Conservation (phyloP, 768 basidiomycete genomes). For the Erythrobasidium yunnanense region DNA sequence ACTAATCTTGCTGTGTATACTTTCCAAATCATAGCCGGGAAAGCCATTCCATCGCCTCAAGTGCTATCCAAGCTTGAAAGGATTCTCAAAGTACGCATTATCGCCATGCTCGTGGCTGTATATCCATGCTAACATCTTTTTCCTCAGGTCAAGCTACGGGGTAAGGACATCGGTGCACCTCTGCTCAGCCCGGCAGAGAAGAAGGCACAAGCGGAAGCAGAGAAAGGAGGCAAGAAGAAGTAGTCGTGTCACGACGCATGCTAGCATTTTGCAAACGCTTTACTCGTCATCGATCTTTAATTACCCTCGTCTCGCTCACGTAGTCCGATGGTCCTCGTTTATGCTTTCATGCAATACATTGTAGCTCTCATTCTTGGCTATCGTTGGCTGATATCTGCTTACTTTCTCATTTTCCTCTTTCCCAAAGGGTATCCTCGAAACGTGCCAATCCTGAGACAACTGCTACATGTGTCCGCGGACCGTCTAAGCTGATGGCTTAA, state of each 20-base stretch:
- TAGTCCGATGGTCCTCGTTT: neutral
- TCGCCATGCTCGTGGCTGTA: neutral
- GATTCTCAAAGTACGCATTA: neutral
- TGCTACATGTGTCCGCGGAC: neutral
- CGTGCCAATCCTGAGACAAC: neutral
- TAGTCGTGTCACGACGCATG: neutral
- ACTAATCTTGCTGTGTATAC: too few relatives aligned
- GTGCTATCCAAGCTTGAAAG: slow-evolving; percentile 22
- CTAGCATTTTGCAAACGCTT: neutral
- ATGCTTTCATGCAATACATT: neutral
- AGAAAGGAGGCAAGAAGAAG: neutral
- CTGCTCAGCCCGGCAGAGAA: slow-evolving; percentile 8
- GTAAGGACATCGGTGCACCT: slow-evolving; percentile 7
- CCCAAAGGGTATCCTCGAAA: too few relatives aligned
- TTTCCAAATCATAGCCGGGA: too few relatives aligned
- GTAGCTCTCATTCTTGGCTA: neutral
- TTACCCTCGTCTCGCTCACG: neutral
- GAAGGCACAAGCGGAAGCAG: slow-evolving; percentile 1
- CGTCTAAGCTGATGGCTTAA: neutral
- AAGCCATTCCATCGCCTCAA: slow-evolving; percentile 4
- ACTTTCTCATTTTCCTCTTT: too few relatives aligned
- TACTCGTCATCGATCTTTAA: neutral
- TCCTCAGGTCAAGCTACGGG: slow-evolving; percentile 5
- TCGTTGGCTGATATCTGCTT: too few relatives aligned
- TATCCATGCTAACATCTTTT: neutral